phyloP scores from a whole-genome alignment of 495 filamentous ascomycete genomes.

The Tuber borchii region DNA sequence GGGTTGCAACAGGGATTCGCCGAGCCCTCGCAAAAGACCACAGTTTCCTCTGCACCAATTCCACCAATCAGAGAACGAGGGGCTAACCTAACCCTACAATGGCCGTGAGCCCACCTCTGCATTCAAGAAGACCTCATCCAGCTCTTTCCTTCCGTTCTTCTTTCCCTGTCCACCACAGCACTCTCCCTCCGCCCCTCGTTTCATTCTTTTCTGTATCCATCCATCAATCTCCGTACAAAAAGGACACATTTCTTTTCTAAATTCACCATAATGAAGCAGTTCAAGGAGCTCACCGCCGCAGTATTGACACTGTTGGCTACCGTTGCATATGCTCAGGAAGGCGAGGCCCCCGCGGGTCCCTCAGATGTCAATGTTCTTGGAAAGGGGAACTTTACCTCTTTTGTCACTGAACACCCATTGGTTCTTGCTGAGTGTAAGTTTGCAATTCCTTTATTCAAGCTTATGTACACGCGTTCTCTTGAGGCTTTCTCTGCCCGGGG shows the following conservation, averaged over 20 bases:
- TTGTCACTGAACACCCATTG: slow-evolving; percentile 76
- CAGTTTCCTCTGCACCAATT: slow-evolving; percentile 32
- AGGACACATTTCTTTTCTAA: not conserved
- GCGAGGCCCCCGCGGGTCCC: slow-evolving; percentile 52
- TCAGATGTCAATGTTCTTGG: slow-evolving; percentile 81
- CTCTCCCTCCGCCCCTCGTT: not conserved
- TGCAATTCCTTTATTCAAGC: not conserved
- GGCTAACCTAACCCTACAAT: slow-evolving; percentile 22
- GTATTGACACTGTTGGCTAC: slow-evolving; percentile 38
- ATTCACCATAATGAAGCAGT: slow-evolving; percentile 38
- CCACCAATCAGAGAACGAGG: slow-evolving; percentile 19
- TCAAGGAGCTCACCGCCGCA: slow-evolving; percentile 38
- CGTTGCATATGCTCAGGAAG: slow-evolving; percentile 52
- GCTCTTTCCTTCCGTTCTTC: slow-evolving; percentile 17
- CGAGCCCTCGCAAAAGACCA: slow-evolving; percentile 33
- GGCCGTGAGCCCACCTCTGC: slow-evolving; percentile 8
- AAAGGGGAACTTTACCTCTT: slow-evolving; percentile 76
- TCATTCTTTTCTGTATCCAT: slow-evolving; percentile 12
- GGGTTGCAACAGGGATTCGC: slow-evolving; percentile 22
- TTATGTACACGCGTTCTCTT: not conserved
- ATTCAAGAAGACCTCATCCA: slow-evolving; percentile 32
- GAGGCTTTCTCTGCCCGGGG: not conserved
- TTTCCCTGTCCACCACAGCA: not conserved
- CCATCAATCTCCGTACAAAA: not conserved
- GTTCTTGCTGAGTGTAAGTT: slow-evolving; percentile 71